Conservation (phyloP, 2,329 filamentous ascomycete species). For the Hypomyces rosellus region DNA sequence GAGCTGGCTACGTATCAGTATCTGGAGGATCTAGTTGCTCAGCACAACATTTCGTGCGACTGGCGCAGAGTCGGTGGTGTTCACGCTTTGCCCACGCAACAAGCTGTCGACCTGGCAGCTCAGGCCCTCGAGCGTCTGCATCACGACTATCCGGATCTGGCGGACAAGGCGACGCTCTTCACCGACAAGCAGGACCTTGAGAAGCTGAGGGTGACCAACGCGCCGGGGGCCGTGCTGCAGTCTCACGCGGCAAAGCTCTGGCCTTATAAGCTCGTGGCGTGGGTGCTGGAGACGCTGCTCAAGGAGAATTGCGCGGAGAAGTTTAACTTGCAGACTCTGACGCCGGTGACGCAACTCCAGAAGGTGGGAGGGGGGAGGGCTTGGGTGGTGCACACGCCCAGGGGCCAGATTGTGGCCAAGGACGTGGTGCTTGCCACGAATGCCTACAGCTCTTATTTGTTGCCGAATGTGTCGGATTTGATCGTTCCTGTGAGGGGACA, state of each 20-base stretch:
- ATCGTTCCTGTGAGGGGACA: constrained; percentile 75
- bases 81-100: constrained; percentile 53
- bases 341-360: constrained; percentile 52
- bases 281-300: constrained; percentile 58
- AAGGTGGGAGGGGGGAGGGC: constrained; percentile 18
- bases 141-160: constrained; percentile 50
- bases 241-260: constrained; percentile 62
- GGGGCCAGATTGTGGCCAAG: constrained; percentile 58
- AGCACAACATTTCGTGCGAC: constrained; percentile 60
- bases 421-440: constrained; percentile 75
- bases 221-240: constrained; percentile 59
- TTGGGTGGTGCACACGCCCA: constrained; percentile 61
- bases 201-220: constrained; percentile 48
- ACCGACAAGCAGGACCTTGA: constrained; percentile 35
- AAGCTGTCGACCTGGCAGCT: constrained; percentile 47
- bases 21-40: constrained; percentile 50
- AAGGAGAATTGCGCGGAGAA: constrained; percentile 26
- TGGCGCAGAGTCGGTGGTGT: constrained; percentile 59
- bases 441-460: constrained; percentile 70
- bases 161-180: constrained; percentile 38
- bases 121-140: constrained; percentile 45
- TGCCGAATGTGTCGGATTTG: constrained; percentile 61
- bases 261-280: constrained; percentile 79
- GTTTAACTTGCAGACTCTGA: constrained; percentile 71
- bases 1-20: constrained; percentile 63